phyloP scores from a whole-genome alignment of 2,329 filamentous ascomycete species.

The Chalaropsis ovoidea region DNA sequence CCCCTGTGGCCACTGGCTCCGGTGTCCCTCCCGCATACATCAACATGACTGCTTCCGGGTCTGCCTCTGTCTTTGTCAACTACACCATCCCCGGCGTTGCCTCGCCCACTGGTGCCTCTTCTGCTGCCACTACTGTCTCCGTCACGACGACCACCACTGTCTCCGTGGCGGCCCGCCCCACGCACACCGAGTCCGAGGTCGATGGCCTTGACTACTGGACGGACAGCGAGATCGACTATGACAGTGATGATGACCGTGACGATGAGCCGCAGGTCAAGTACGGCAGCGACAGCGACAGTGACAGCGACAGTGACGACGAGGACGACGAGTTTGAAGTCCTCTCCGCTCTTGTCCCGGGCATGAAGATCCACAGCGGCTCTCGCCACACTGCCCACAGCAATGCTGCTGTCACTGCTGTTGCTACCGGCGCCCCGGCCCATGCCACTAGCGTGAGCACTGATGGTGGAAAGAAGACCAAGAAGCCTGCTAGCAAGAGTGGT shows the following conservation, averaged over 20 bases:
- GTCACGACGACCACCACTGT: constrained; percentile 2
- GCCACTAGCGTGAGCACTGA: background rate
- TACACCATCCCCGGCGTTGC: background rate
- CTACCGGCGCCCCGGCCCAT: background rate
- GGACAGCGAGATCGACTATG: background rate
- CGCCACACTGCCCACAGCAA: background rate
- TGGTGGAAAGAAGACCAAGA: background rate
- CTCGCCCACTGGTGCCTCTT: constrained; percentile 1
- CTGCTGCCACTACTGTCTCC: background rate
- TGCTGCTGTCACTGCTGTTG: background rate
- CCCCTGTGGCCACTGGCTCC: too few species aligned
- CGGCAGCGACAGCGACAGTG: background rate
- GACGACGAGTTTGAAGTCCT: background rate
- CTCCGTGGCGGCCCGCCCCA: constrained; percentile 3
- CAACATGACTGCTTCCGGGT: too few species aligned
- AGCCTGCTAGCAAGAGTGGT: background rate
- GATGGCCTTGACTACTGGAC: background rate
- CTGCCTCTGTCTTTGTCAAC: too few species aligned
- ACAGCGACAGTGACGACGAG: background rate
- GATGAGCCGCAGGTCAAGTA: too few species aligned
- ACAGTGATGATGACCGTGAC: background rate
- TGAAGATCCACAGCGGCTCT: too few species aligned
- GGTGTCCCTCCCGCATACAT: too few species aligned
- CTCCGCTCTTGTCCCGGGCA: background rate
- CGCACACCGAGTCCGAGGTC: background rate